Conservation (phyloP, 1,284 basidiomycete species). For the Dichomitus squalens region DNA sequence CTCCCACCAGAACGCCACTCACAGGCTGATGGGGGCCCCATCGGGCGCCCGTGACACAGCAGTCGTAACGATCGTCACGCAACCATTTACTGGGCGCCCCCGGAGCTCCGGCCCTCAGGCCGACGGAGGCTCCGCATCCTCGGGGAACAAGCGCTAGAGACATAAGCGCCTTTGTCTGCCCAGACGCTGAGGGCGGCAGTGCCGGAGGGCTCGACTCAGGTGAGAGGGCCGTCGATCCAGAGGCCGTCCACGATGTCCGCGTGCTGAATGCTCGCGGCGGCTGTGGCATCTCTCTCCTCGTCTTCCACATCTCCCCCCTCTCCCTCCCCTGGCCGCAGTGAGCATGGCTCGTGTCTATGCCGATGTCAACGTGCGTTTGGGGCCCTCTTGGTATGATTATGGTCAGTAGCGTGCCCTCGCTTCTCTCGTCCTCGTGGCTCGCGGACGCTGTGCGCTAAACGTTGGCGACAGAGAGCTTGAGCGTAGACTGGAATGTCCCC, state of each 20-base stretch:
- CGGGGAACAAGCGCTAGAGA: neutral
- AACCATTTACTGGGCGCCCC: neutral
- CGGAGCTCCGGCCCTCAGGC: neutral
- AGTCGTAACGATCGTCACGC: neutral
- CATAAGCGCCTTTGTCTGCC: neutral
- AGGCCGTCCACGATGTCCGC: conserved; percentile 18
- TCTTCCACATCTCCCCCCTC: neutral
- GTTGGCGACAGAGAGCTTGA: conserved; percentile 57
- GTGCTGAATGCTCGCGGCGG: conserved; percentile 16
- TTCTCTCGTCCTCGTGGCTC: conserved; percentile 6
- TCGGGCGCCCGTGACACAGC: conserved; percentile 11
- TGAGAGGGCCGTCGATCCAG: conserved; percentile 16
- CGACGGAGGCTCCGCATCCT: neutral
- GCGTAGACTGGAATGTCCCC: conserved; percentile 88
- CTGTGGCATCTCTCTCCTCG: conserved; percentile 11
- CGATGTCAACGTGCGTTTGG: conserved; percentile 71
- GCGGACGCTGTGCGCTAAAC: conserved; percentile 11
- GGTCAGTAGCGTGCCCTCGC: conserved; percentile 43
- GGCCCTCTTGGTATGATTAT: conserved; percentile 81
- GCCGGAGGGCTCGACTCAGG: neutral
- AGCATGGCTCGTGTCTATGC: conserved; percentile 63
- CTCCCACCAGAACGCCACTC: neutral
- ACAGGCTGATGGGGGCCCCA: conserved; percentile 5
- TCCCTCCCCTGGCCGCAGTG: neutral
- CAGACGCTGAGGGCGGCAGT: neutral